Conservation (phyloP, 352 stramenopile genomes). For the Globisporangium paddicum region DNA sequence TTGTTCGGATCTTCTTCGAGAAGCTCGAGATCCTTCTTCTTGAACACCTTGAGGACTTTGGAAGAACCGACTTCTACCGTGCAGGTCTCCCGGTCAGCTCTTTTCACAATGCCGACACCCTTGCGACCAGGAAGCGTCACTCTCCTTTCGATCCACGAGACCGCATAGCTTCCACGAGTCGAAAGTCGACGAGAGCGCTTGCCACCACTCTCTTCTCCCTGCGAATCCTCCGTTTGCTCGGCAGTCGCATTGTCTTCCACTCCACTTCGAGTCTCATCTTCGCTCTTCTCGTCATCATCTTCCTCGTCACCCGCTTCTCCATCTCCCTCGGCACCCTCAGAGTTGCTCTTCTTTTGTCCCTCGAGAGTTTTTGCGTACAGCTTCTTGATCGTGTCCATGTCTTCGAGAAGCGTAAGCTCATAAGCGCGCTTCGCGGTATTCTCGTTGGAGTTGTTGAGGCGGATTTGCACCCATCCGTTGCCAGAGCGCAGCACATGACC, state of each 20-base stretch:
- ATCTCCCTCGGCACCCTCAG: conserved; percentile 25
- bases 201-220: conserved; percentile 64
- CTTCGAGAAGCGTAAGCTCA: conserved; percentile 79
- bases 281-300: conserved; percentile 57
- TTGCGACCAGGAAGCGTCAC: conserved; percentile 77
- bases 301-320: conserved; percentile 21
- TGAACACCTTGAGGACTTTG: conserved; percentile 78
- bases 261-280: conserved; percentile 47
- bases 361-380: conserved; percentile 63
- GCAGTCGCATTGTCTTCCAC: conserved; percentile 42
- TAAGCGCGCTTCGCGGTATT: conserved; percentile 87
- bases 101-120: conserved; percentile 75
- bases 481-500: conserved; percentile 76
- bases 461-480: conserved; percentile 87
- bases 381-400: conserved; percentile 78
- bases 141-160: conserved; percentile 86
- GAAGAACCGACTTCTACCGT: conserved; percentile 73
- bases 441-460: conserved; percentile 76
- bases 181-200: conserved; percentile 67
- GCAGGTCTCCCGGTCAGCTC: conserved; percentile 79
- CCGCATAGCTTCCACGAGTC: conserved; percentile 76
- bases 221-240: conserved; percentile 72
- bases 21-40: conserved; percentile 85
- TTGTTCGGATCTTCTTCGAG: conserved; percentile 54
- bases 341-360: conserved; percentile 49